These are phyloP conservation scores for Nitzschia putrida DNA, from an alignment of 108 stramenopile genomes.

Conservation along the genomic window DNA sequence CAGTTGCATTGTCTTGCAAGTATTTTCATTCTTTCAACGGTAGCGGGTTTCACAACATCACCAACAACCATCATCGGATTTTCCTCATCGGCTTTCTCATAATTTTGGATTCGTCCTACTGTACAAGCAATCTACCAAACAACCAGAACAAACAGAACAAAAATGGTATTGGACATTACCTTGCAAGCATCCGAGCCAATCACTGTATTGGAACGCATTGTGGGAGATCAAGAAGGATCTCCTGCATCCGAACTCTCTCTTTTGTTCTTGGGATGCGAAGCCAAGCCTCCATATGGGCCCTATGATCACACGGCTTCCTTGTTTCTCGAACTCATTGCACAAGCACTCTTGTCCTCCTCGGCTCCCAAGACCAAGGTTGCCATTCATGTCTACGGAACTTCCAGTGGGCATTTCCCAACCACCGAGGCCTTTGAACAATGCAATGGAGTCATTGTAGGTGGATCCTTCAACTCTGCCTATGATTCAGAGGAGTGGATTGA, in stretches of 20 bases:
- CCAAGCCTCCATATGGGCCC: conserved; percentile 74
- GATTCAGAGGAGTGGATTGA: conserved; percentile 65
- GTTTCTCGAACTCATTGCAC: conserved; percentile 65
- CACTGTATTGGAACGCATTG: conserved; percentile 3
- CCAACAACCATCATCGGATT: no score
- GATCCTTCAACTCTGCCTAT: conserved; percentile 76
- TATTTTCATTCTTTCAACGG: no score
- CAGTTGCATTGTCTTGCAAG: no score
- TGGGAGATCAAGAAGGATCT: neutral
- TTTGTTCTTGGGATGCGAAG: conserved; percentile 68
- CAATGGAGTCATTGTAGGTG: conserved; percentile 75
- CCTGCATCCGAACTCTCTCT: conserved; percentile 7
- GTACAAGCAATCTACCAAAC: no score
- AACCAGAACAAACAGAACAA: no score
- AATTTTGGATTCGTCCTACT: no score
- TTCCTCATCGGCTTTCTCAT: no score
- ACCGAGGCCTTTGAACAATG: conserved; percentile 29
- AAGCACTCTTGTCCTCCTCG: conserved; percentile 1
- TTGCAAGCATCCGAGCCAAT: neutral
- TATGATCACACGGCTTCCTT: conserved; percentile 59
- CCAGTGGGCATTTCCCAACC: conserved; percentile 56
- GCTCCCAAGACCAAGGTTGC: conserved; percentile 16
- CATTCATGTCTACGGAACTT: conserved; percentile 56
- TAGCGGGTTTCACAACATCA: no score
- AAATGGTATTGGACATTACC: no score